Conservation (phyloP, 1,284 basidiomycete genomes). For the Austropuccinia psidii region DNA sequence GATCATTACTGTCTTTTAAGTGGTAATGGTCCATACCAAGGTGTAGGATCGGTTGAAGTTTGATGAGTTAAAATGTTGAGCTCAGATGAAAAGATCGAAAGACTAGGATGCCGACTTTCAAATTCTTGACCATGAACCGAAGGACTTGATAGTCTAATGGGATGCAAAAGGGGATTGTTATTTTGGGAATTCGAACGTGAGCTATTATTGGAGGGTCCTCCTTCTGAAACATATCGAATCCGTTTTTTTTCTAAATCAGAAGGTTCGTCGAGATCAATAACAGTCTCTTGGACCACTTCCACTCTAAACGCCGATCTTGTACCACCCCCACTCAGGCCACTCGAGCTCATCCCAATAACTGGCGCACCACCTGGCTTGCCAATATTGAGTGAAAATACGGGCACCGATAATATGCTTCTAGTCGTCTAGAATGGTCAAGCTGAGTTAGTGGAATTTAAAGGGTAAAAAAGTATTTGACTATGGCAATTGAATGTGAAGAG, state of each 20-base stretch:
- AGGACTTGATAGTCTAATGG: slow-evolving; percentile 1
- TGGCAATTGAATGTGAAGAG: neutral
- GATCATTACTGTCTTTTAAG: neutral
- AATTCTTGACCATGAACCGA: neutral
- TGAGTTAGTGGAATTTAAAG: neutral
- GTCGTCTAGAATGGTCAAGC: neutral
- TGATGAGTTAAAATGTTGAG: neutral
- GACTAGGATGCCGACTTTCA: slow-evolving; percentile 1
- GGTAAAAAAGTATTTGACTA: neutral
- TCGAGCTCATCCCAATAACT: slow-evolving; percentile 13
- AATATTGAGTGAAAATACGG: slow-evolving; percentile 1
- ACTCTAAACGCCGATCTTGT: slow-evolving; percentile 2
- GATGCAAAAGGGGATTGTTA: neutral
- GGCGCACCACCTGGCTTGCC: neutral
- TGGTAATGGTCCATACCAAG: slow-evolving; percentile 6
- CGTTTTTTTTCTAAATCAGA: neutral
- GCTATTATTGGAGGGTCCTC: neutral
- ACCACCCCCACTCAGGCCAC: neutral
- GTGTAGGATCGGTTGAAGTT: neutral
- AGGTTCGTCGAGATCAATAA: slow-evolving; percentile 25
- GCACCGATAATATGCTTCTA: slow-evolving; percentile 16
- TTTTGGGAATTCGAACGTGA: neutral
- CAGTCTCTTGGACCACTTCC: slow-evolving; percentile 29
- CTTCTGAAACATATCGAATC: neutral
- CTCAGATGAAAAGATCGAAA: neutral